These are phyloP conservation scores for Kazachstania sp. DNA, from an alignment of 1,139 yeast species.

Conservation along the genomic window DNA sequence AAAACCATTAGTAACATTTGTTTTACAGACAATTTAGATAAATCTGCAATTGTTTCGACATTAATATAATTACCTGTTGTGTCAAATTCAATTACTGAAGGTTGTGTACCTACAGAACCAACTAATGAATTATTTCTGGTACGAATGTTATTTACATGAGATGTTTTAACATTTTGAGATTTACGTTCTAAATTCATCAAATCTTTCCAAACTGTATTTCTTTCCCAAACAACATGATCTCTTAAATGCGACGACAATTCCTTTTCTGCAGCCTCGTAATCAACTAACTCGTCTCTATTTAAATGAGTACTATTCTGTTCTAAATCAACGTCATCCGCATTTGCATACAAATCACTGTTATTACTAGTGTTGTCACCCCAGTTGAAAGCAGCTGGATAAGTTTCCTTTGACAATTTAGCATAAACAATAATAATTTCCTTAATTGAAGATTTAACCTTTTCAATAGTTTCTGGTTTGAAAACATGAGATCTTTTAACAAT, in stretches of 20 bases:
- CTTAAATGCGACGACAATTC: conserved; percentile 71
- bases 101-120: not conserved
- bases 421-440: conserved; percentile 35
- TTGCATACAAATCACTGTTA: not conserved
- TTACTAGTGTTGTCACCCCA: not conserved
- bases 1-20: conserved; percentile 1
- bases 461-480: conserved; percentile 39
- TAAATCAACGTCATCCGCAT: not conserved
- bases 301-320: not conserved
- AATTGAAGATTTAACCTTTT: conserved; percentile 39
- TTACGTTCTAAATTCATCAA: conserved; percentile 83
- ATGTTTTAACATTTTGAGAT: conserved; percentile 44
- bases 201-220: conserved; percentile 96
- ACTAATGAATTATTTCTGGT: conserved; percentile 4
- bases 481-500: conserved; percentile 38
- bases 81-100: conserved; percentile 1
- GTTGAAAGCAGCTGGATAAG: conserved; percentile 5
- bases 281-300: conserved; percentile 3
- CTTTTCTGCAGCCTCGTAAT: conserved; percentile 40
- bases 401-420: conserved; percentile 34
- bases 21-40: conserved; percentile 2
- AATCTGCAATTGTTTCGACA: conserved; percentile 1
- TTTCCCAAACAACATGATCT: conserved; percentile 92
- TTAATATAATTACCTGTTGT: not conserved
- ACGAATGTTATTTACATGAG: not conserved